Evolutionary conservation across 2,329 filamentous ascomycete genomes (phyloP).

Genomic region (Aspergillus eucalypticola): DNA sequence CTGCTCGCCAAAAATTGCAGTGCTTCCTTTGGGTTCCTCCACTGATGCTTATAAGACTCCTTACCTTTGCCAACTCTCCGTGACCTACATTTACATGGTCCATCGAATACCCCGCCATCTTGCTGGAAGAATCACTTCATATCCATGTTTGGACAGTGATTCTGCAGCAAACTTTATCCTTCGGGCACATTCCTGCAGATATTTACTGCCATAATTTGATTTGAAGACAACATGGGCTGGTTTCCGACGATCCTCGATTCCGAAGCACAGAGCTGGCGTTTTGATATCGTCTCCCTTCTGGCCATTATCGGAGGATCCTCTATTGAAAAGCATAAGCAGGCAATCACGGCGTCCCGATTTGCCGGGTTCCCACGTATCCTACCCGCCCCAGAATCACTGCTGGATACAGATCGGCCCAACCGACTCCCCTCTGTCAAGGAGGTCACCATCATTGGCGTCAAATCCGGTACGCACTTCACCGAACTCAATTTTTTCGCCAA

Average conservation of each 20-base stretch:
- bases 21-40: not conserved
- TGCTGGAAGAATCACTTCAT: not conserved
- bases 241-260: conserved; percentile 10
- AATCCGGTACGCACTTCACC: conserved; percentile 56
- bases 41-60: not conserved
- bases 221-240: conserved; percentile 8
- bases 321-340: conserved; percentile 59
- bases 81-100: not conserved
- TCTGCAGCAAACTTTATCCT: too few relatives aligned
- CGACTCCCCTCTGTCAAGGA: conserved; percentile 59
- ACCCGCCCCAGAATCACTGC: conserved; percentile 61
- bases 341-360: conserved; percentile 58
- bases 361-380: conserved; percentile 61
- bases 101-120: not conserved
- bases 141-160: too few relatives aligned
- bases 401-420: conserved; percentile 57
- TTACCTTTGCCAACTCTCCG: not conserved
- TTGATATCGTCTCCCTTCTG: conserved; percentile 64
- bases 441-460: conserved; percentile 56
- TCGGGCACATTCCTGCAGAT: not conserved
- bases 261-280: conserved; percentile 46
- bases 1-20: not conserved
- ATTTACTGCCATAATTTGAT: not conserved
- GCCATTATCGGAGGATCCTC: conserved; percentile 64
- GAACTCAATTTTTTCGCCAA: conserved; percentile 65